Evolutionary conservation across 306 rosid species (phyloP), one percentile per base, ranked within the genome.

Genomic region (Vigna unguiculata): DNA sequence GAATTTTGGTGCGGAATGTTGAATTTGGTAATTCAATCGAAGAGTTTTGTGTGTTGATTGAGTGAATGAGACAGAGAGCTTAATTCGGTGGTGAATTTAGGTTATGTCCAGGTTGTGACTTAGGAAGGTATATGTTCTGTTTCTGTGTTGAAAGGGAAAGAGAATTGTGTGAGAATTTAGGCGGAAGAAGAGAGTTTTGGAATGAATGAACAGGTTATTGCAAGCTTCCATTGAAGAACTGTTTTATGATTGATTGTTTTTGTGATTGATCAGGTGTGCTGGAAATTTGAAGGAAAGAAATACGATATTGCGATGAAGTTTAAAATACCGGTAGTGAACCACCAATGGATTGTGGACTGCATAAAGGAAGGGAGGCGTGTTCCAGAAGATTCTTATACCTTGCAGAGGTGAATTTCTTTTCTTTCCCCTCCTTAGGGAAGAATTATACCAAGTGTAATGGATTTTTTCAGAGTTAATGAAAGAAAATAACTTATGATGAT

Each of bases 261-360:
- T 58, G 41, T 21, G 76, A 74, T 53, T 73, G 76, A 11, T 64
- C 79, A 95, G 97, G 87, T 95, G 54, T 90, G 97, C 81, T 82
- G 91, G 96, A 81, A 83, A 78, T 85, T 89, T 43, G 87, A 92
- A 72, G 97, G 97, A 36, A 89, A 40, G 77, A 92, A 89, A 71
- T 90, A 82, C 68, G 79, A 83, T 45, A 80, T 90, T 61, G 97
- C 98, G 3, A 72, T 53, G 45, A 90, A 83, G 84, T 80, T 86
- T 15, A 62, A 74, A 41, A 85, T 82, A 24, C 41, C 55, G 48
- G 55, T 89, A 49, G 89, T 92, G 7, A 95, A 90, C 88, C 98
- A 92, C 63, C 84, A 81, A 19, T 95, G 98, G 98, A 48, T 95
- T 74, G 98, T 90, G 83, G 98, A 92, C 14, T 95, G 97, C 78